A percentile compares a stretch with the other conserved stretches of the same genome.
Evolutionary conservation across 108 stramenopile genomes (phyloP).

Genomic region (Nitzschia putrida): DNA sequence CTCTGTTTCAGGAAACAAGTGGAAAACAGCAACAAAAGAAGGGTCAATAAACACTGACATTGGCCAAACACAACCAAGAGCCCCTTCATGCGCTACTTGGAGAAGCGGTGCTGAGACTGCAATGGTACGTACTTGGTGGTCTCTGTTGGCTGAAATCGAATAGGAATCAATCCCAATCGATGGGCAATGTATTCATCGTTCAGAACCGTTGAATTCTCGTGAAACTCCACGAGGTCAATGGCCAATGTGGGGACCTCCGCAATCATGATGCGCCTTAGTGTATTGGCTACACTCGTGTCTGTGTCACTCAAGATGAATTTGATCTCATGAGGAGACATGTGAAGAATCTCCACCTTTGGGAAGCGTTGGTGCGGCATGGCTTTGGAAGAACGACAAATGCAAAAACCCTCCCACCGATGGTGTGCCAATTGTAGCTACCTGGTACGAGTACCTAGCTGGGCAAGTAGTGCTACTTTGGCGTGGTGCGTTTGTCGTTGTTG

Average conservation of each 20-base stretch:
- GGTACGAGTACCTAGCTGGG: too few relatives aligned
- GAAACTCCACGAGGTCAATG: constrained; percentile 94
- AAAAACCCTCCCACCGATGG: too few relatives aligned
- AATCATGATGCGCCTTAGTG: constrained; percentile 95
- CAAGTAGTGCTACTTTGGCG: too few relatives aligned
- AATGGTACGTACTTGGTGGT: constrained; percentile 52
- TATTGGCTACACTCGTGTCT: constrained; percentile 94
- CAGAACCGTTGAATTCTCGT: constrained; percentile 90
- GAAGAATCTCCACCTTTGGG: constrained; percentile 79
- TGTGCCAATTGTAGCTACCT: too few relatives aligned
- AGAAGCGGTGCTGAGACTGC: not conserved
- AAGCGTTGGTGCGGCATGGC: constrained; percentile 89
- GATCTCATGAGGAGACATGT: constrained; percentile 78
- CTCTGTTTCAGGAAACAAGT: constrained; percentile 34
- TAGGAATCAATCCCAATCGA: constrained; percentile 93
- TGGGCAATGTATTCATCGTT: constrained; percentile 98
- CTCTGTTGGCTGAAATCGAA: constrained; percentile 71
- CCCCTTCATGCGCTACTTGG: too few relatives aligned
- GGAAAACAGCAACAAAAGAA: too few relatives aligned
- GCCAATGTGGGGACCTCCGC: constrained; percentile 95
- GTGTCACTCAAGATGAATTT: constrained; percentile 91
- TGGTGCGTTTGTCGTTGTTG: too few relatives aligned
- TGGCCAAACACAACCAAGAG: too few relatives aligned
- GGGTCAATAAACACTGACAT: not conserved
- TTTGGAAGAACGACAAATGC: too few relatives aligned